Evolutionary conservation across 768 basidiomycete species (phyloP).

Genomic region (Boletus reticulatus): DNA sequence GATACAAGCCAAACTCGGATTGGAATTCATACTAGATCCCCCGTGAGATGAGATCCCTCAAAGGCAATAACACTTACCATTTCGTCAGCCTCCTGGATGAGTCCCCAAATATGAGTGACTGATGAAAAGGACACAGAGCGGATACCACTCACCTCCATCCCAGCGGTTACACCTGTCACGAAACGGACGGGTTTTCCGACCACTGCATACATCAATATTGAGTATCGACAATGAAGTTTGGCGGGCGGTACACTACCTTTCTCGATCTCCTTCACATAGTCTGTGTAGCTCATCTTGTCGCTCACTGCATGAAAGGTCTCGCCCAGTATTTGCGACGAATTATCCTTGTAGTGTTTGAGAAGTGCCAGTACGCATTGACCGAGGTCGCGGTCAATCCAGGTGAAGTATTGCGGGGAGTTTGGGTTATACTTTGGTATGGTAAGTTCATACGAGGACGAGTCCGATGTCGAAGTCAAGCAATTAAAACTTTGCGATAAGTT

Average conservation of each 20-base stretch:
- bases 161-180: slow-evolving; percentile 7
- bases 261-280: slow-evolving; percentile 13
- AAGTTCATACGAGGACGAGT: slow-evolving; percentile 17
- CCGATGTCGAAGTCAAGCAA: slow-evolving; percentile 1
- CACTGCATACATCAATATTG: slow-evolving; percentile 6
- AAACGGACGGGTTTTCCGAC: slow-evolving; percentile 30
- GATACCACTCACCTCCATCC: slow-evolving; percentile 16
- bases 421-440: slow-evolving; percentile 19
- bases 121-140: not conserved
- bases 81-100: slow-evolving; percentile 19
- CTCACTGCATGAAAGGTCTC: slow-evolving; percentile 26
- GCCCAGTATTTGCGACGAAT: slow-evolving; percentile 14
- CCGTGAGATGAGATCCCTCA: not conserved
- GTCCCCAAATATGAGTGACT: not conserved
- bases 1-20: slow-evolving; percentile 25
- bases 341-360: slow-evolving; percentile 22
- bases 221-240: not conserved
- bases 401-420: slow-evolving; percentile 17
- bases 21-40: slow-evolving; percentile 21
- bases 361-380: slow-evolving; percentile 23
- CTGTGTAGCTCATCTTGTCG: slow-evolving; percentile 18
- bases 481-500: not conserved
- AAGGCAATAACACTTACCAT: slow-evolving; percentile 18
- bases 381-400: slow-evolving; percentile 24
- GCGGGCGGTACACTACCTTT: slow-evolving; percentile 9